Conservation (phyloP, 495 filamentous ascomycete genomes). For the Penicillium manginii region DNA sequence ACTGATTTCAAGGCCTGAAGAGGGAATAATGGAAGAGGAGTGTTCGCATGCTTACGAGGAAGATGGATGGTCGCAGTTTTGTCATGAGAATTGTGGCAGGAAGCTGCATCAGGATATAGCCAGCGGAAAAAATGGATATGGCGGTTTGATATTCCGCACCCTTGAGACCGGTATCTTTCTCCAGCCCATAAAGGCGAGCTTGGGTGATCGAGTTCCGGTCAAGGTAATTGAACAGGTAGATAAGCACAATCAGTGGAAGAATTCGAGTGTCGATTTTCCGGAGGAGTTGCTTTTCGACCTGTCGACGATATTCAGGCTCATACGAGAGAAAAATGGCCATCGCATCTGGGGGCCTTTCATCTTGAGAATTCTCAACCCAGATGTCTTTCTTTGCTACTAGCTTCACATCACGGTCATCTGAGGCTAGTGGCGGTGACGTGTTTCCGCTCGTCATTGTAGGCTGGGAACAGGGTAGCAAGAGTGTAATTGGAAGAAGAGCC, state of each 20-base stretch:
- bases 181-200: constrained; percentile 49
- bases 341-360: constrained; percentile 4
- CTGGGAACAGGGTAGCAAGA: too few relatives aligned
- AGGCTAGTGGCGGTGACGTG: too few relatives aligned
- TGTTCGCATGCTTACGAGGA: constrained; percentile 42
- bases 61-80: constrained; percentile 57
- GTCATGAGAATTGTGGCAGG: constrained; percentile 39
- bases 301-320: constrained; percentile 15
- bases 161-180: constrained; percentile 46
- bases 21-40: neutral
- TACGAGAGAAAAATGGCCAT: constrained; percentile 22
- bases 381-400: neutral
- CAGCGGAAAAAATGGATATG: constrained; percentile 65
- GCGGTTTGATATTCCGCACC: constrained; percentile 56
- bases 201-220: constrained; percentile 60
- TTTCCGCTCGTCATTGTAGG: too few relatives aligned
- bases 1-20: too few relatives aligned
- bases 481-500: neutral
- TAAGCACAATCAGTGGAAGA: constrained; percentile 61
- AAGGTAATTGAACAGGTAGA: constrained; percentile 78
- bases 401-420: neutral
- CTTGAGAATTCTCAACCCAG: constrained; percentile 19
- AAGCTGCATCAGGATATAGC: constrained; percentile 49
- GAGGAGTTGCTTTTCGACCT: constrained; percentile 31
- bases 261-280: constrained; percentile 61